These are phyloP conservation scores for Aspergillus caelatus DNA, from an alignment of 2,329 filamentous ascomycete genomes.

Conservation along the genomic window DNA sequence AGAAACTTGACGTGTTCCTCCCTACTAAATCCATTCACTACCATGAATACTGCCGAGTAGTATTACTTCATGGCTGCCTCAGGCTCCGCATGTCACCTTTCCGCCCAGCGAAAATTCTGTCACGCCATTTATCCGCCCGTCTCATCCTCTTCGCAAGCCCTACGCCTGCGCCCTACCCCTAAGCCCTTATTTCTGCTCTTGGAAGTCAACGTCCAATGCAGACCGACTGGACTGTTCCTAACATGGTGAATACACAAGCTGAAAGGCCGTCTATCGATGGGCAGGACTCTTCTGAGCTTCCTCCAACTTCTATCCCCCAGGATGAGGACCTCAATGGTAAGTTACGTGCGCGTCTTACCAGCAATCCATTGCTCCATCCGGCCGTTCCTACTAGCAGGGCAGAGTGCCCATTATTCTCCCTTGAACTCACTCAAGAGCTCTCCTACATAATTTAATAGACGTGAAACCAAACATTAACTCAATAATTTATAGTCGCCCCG, in stretches of 20 bases:
- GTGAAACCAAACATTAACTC: conserved; percentile 7
- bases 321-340: conserved; percentile 37
- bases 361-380: not conserved
- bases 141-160: conserved; percentile 38
- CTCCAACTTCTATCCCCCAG: conserved; percentile 30
- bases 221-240: conserved; percentile 25
- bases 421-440: not conserved
- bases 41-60: not conserved
- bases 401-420: conserved; percentile 1
- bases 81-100: not conserved
- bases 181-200: conserved; percentile 53
- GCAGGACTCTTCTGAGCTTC: conserved; percentile 30
- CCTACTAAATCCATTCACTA: not conserved
- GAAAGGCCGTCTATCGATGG: conserved; percentile 33
- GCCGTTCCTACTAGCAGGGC: not conserved
- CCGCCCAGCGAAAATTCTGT: conserved; percentile 26
- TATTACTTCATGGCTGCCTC: not conserved
- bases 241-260: conserved; percentile 38
- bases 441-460: not conserved
- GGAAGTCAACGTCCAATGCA: conserved; percentile 38
- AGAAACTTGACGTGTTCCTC: not conserved
- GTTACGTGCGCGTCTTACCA: conserved; percentile 18
- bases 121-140: conserved; percentile 18
- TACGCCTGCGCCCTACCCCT: conserved; percentile 51
- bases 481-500: conserved; percentile 23